A percentile compares a stretch with the other conserved stretches of the same genome.
phyloP scores from a whole-genome alignment of 768 basidiomycete genomes.

The Panellus pusillus region DNA sequence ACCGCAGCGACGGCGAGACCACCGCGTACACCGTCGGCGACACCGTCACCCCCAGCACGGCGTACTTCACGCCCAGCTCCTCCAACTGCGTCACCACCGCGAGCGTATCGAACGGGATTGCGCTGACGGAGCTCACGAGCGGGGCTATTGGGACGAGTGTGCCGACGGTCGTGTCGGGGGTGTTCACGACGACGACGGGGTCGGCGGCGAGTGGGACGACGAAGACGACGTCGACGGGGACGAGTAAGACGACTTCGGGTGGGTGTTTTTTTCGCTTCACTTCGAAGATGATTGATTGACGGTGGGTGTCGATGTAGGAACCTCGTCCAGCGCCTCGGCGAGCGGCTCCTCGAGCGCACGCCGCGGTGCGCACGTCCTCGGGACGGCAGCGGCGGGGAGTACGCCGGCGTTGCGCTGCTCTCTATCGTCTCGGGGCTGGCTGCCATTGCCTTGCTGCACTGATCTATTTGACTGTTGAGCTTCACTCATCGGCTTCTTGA shows the following conservation, averaged over 20 bases:
- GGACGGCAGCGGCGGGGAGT: conserved; percentile 4
- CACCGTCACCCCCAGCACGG: conserved; percentile 35
- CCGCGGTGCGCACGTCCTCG: not conserved
- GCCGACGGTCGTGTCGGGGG: not conserved
- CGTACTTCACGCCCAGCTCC: conserved; percentile 37
- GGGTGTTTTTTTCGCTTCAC: no score
- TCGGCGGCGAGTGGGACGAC: not conserved
- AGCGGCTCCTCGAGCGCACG: not conserved
- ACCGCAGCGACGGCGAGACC: conserved; percentile 24
- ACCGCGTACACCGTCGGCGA: conserved; percentile 40
- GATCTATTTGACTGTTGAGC: not conserved
- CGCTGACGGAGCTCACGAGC: conserved; percentile 22
- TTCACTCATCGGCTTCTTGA: no score
- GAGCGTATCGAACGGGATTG: conserved; percentile 41
- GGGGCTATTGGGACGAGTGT: conserved; percentile 6
- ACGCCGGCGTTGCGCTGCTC: conserved; percentile 7
- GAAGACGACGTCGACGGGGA: no score
- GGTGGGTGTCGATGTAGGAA: not conserved
- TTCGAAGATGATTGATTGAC: no score
- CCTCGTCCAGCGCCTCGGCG: not conserved
- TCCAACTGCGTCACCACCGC: conserved; percentile 39
- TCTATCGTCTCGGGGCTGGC: conserved; percentile 10
- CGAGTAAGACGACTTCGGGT: no score
- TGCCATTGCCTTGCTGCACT: conserved; percentile 15
- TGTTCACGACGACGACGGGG: not conserved